phyloP scores from a whole-genome alignment of 2,329 filamentous ascomycete species.

The Cladosporium sp. region DNA sequence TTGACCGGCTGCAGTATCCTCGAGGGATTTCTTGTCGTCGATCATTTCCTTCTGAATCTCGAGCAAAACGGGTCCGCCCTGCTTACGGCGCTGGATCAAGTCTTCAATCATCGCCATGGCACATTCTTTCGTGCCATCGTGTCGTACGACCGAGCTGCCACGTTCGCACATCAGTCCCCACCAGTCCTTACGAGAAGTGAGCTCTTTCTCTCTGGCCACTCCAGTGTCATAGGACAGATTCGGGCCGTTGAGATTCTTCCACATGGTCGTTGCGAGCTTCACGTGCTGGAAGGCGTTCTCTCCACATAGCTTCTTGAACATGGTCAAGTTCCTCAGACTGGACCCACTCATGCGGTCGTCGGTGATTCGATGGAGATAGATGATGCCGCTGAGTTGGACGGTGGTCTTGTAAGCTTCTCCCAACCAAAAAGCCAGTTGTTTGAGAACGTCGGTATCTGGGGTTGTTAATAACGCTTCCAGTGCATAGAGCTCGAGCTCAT shows the following conservation, averaged over 20 bases:
- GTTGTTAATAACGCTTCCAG: slow-evolving; percentile 20
- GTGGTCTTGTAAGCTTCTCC: slow-evolving; percentile 29
- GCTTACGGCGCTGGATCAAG: slow-evolving; percentile 9
- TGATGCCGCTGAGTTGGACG: slow-evolving; percentile 39
- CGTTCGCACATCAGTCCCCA: slow-evolving; percentile 22
- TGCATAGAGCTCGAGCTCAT: neutral
- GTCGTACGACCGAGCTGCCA: slow-evolving; percentile 16
- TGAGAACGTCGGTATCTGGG: slow-evolving; percentile 40
- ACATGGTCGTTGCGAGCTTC: slow-evolving; percentile 42
- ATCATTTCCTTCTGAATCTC: slow-evolving; percentile 23
- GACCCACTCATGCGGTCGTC: slow-evolving; percentile 40
- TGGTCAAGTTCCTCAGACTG: slow-evolving; percentile 38
- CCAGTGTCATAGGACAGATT: neutral
- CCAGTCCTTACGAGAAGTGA: slow-evolving; percentile 19
- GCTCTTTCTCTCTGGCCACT: slow-evolving; percentile 21
- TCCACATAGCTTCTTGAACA: slow-evolving; percentile 45
- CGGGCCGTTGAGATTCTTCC: slow-evolving; percentile 28
- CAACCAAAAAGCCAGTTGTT: slow-evolving; percentile 40
- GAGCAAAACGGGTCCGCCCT: slow-evolving; percentile 12
- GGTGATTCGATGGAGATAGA: slow-evolving; percentile 46
- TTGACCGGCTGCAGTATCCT: slow-evolving; percentile 20
- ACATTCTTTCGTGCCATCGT: slow-evolving; percentile 14
- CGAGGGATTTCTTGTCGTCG: slow-evolving; percentile 19
- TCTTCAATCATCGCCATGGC: slow-evolving; percentile 18
- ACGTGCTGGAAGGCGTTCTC: slow-evolving; percentile 38